Percentiles rank a stretch among this genome's conserved stretches.
Conservation (phyloP, 495 filamentous ascomycete genomes). For the Penicillium verhagenii region DNA sequence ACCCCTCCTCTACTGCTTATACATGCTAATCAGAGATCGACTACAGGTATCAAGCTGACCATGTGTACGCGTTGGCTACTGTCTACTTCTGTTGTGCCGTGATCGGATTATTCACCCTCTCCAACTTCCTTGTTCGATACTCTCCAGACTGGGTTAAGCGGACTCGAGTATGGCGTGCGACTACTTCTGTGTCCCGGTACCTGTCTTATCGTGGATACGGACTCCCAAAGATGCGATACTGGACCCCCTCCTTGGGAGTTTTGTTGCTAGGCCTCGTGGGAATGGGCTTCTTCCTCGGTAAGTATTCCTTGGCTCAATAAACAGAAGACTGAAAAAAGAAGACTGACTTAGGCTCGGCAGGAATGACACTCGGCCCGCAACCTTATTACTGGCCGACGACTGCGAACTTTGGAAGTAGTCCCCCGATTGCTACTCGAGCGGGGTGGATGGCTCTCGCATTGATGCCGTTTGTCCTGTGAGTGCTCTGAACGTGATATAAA, state of each 20-base stretch:
- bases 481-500: constrained; percentile 11
- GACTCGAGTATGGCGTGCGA: constrained; percentile 21
- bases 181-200: constrained; percentile 23
- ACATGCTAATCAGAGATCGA: constrained; percentile 3
- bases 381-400: constrained; percentile 60
- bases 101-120: constrained; percentile 46
- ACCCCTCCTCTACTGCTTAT: not conserved
- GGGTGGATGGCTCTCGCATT: constrained; percentile 54
- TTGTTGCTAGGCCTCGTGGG: constrained; percentile 23
- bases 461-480: constrained; percentile 51
- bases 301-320: not conserved
- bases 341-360: constrained; percentile 19
- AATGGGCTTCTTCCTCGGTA: constrained; percentile 32
- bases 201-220: constrained; percentile 26
- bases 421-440: constrained; percentile 51
- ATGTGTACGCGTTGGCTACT: constrained; percentile 50
- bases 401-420: constrained; percentile 47
- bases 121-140: constrained; percentile 24
- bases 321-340: not conserved
- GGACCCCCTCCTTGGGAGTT: constrained; percentile 24
- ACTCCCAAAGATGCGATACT: constrained; percentile 17
- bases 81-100: constrained; percentile 48
- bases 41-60: constrained; percentile 52
- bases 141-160: constrained; percentile 23
- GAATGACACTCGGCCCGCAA: constrained; percentile 48